These are phyloP conservation scores for Auricularia heimuer DNA, from an alignment of 768 basidiomycete species.

Conservation along the genomic window DNA sequence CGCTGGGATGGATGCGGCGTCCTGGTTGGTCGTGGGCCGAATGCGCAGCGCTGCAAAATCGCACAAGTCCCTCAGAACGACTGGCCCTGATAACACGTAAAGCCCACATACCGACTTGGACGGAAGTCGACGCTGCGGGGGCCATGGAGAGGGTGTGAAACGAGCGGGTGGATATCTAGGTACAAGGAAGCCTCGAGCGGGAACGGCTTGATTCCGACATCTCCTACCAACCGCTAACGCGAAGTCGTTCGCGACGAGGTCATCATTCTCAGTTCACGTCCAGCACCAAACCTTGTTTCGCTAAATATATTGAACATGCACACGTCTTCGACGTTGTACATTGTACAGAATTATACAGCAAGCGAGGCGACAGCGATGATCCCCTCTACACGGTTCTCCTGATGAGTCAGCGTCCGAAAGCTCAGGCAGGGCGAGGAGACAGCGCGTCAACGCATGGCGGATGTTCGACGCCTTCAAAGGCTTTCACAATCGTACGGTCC, in stretches of 20 bases:
- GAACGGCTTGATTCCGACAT: neutral
- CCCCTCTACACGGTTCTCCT: too few species aligned
- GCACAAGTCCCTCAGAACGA: neutral
- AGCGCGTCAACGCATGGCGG: slow-evolving; percentile 1
- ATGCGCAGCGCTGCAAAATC: slow-evolving; percentile 66
- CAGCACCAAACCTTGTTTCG: too few species aligned
- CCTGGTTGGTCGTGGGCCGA: slow-evolving; percentile 77
- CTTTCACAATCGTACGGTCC: slow-evolving; percentile 54
- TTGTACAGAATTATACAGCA: too few species aligned
- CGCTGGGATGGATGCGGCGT: slow-evolving; percentile 77
- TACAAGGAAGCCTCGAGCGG: neutral
- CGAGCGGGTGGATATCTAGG: neutral
- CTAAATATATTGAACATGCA: too few species aligned
- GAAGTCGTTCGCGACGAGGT: neutral
- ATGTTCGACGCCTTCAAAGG: slow-evolving; percentile 16
- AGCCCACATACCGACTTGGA: slow-evolving; percentile 5
- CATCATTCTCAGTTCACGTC: neutral
- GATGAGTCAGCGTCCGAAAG: slow-evolving; percentile 1
- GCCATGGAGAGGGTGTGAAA: neutral
- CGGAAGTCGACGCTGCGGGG: slow-evolving; percentile 3
- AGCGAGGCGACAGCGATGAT: too few species aligned
- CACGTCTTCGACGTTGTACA: too few species aligned
- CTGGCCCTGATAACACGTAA: neutral
- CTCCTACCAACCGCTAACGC: neutral
- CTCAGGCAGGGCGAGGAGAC: neutral